Evolutionary conservation across 768 basidiomycete species (phyloP), one percentile per base, ranked within the genome.

Genomic region (Cystobasidium tubakii): DNA sequence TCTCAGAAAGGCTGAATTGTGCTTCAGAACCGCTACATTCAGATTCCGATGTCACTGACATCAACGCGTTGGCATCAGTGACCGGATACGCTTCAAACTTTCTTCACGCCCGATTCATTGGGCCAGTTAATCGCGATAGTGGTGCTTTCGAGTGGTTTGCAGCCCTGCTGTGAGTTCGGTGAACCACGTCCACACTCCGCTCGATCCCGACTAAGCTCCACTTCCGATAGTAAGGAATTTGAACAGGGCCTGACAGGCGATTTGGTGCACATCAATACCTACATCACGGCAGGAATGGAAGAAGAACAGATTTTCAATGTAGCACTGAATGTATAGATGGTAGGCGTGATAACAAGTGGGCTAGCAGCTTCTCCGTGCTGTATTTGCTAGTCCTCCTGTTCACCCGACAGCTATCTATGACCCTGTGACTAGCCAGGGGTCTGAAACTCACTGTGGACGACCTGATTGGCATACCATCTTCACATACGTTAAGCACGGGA

Each of bases 131-230:
- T 21, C 70, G 90, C 80, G 90, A 93, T 77, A 87, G 90, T n/a
- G 91, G 91, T n/a, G 90, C 90, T n/a, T 92, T 96, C 79, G 92
- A 91, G 78, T 96, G 93, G 93, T 95, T 97, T 86, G 91, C 94
- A 81, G 88, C 86, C 75, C 83, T 96, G 66, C 84, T 96, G 74
- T 88, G 89, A 79, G 62, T 67, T 27, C n/a, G n/a, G n/a, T n/a
- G n/a, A n/a, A n/a, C n/a, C n/a, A n/a, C n/a, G n/a, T n/a, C n/a
- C n/a, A 33, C 6, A 33, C 4, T 6, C 23, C 54, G 12, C 4
- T 19, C 7, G 19, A 57, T 25, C 19, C 31, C 54, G 19, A 57
- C 23, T 25, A 6, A 25, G 19, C 19, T 6, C 12, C 19, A 6
- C 19, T 57, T 4, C 23, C 25, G 12, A 36, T n/a, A 67, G 66